Evolutionary conservation across 148 eudicot species (phyloP).

Genomic region (Rhododendron williamsianum): DNA sequence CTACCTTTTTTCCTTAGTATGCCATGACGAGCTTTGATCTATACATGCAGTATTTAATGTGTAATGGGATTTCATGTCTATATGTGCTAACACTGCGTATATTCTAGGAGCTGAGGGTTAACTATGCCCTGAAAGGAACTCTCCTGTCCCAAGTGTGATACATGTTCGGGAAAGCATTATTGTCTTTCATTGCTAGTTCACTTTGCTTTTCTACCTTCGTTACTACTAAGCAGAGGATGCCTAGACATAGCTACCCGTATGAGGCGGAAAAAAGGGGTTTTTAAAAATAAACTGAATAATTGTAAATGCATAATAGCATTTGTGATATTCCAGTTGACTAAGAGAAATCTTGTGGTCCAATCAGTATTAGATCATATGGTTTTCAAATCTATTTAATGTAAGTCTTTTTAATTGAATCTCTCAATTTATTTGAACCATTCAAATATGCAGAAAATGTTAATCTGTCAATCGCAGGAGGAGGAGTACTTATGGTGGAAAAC

Average conservation of each 20-base stretch:
- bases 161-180: background rate
- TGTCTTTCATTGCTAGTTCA: background rate
- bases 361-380: background rate
- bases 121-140: background rate
- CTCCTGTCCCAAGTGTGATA: background rate
- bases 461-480: background rate
- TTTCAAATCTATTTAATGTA: background rate
- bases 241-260: background rate
- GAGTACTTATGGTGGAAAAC: background rate
- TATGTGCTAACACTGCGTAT: background rate
- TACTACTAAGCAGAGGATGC: background rate
- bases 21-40: background rate
- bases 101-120: background rate
- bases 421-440: background rate
- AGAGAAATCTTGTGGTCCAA: background rate
- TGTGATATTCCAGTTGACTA: background rate
- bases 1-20: background rate
- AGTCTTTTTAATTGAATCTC: background rate
- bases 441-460: background rate
- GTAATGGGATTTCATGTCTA: background rate
- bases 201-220: background rate
- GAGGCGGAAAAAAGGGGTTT: background rate
- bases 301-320: background rate
- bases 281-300: background rate
- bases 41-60: background rate